Conservation (phyloP, 2,329 filamentous ascomycete species). For the Sphaerulina musiva region DNA sequence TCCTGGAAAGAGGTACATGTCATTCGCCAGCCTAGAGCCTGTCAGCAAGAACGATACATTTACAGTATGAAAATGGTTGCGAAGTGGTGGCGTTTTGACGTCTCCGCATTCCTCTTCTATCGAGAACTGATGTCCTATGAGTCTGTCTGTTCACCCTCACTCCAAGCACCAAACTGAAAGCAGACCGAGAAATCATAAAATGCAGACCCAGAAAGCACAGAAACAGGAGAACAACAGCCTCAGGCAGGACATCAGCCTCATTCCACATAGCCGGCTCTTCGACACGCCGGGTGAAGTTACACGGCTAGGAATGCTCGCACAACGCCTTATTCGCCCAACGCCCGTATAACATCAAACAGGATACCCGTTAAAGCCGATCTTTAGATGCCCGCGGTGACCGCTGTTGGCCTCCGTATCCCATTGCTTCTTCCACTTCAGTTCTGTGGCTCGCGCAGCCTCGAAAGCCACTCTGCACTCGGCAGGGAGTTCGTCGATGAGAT, state of each 20-base stretch:
- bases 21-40: not conserved
- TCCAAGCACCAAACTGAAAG: conserved; percentile 1
- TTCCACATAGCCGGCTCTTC: not conserved
- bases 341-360: conserved; percentile 40
- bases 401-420: conserved; percentile 66
- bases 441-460: conserved; percentile 56
- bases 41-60: not conserved
- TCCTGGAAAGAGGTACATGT: not conserved
- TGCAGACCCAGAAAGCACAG: conserved; percentile 5
- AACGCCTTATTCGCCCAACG: conserved; percentile 34
- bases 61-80: not conserved
- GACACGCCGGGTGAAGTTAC: not conserved
- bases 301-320: conserved; percentile 6
- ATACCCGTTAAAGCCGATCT: conserved; percentile 46
- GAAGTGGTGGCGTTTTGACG: conserved; percentile 3
- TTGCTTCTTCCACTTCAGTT: conserved; percentile 64
- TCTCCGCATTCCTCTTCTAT: conserved; percentile 3
- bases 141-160: conserved; percentile 3
- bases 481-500: conserved; percentile 60
- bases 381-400: conserved; percentile 42
- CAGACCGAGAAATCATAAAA: conserved; percentile 3
- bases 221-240: conserved; percentile 1
- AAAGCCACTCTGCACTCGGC: conserved; percentile 67
- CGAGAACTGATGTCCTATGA: conserved; percentile 18
- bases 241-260: conserved; percentile 4